phyloP scores from a whole-genome alignment of 2,329 filamentous ascomycete genomes.

The Aspergillus aculeatus region DNA sequence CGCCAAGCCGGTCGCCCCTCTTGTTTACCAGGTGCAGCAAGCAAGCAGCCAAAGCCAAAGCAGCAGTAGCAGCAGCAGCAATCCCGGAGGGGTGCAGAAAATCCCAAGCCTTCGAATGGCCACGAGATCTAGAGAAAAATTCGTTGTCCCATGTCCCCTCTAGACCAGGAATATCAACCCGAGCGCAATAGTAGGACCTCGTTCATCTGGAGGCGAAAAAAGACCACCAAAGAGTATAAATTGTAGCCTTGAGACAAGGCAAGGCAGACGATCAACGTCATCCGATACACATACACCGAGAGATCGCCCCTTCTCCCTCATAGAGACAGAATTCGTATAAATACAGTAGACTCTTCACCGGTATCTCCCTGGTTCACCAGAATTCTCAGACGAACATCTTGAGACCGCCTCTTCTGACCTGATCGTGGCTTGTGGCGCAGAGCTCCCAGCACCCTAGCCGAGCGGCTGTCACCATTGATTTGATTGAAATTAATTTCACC shows the following conservation, averaged over 20 bases:
- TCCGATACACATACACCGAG: neutral
- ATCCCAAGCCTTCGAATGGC: neutral
- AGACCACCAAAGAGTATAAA: neutral
- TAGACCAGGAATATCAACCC: neutral
- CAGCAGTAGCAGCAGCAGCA: neutral
- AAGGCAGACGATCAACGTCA: neutral
- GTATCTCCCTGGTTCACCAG: neutral
- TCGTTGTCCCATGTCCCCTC: neutral
- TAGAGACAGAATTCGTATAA: neutral
- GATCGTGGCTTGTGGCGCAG: neutral
- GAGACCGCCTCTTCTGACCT: neutral
- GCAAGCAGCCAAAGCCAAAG: neutral
- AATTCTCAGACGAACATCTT: neutral
- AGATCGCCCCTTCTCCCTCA: neutral
- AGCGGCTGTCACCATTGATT: neutral
- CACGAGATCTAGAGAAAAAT: neutral
- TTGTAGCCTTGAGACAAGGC: neutral
- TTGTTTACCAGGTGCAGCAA: neutral
- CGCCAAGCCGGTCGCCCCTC: constrained; percentile 17
- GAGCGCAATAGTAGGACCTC: neutral
- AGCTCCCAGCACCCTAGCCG: neutral
- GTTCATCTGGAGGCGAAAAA: neutral
- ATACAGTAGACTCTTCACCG: neutral
- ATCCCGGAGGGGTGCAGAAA: neutral
- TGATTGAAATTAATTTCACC: constrained; percentile 9